Evolutionary conservation across 2,329 filamentous ascomycete species (phyloP), one percentile per base, ranked within the genome.

Genomic region (Amesomyces nigricolor): DNA sequence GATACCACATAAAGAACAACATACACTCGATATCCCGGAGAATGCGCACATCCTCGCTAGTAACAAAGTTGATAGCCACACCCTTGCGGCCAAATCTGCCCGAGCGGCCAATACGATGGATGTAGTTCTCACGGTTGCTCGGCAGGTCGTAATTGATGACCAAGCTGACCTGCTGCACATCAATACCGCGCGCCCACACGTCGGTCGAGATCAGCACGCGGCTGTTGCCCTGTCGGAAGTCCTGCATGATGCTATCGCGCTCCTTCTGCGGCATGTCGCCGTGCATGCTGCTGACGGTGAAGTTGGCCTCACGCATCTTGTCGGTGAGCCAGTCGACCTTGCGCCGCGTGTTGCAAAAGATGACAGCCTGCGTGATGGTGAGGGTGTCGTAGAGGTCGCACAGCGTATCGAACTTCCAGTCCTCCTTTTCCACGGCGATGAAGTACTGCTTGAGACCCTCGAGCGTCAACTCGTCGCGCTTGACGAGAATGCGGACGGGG

Each of bases 271-370:
- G 91, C 94, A 99, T 99, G 67, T 99, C 94, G 63, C 94, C 94
- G 70, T 99, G 94, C 94, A 99, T 99, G 66, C 89, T 92, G 66
- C 89, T 95, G 63, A 99, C 94, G 0, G 94, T 99, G 72, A 99
- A 99, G 76, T 99, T 96, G 66, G 91, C 90, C 72, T 96, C 94
- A 61, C 91, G 88, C 89, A 99, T 96, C 80, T 99, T 99, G 76
- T 99, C 94, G 4, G 94, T 97, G 58, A 99, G 78, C 94, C 94
- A 99, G 72, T 99, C 94, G 51, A 99, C 94, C 88, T 99, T 99
- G 72, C 94, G 85, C 63, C 94, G 87, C 6, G 94, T 99, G 75
- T 99, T 99, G 81, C 94, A 99, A 80, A 99, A 99, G 71, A 99
- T 99, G 71, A 99, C 94, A 45, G 94, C 94, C 76, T 97, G 94